Conservation (phyloP, 2,329 filamentous ascomycete genomes). For the Trichoderma oligosporum region DNA sequence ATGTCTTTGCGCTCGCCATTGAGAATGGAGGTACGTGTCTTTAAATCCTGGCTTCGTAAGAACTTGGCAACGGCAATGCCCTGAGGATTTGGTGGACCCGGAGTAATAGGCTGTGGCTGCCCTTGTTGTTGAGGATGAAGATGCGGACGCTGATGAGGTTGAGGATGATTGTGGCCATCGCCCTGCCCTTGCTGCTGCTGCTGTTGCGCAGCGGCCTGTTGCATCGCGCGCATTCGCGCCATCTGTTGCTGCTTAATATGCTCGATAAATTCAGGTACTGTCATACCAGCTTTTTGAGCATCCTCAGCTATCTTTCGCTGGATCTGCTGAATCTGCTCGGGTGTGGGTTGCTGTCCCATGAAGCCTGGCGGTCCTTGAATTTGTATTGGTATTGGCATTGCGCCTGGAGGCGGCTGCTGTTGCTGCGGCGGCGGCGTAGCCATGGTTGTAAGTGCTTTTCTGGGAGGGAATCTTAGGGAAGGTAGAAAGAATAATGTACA, state of each 20-base stretch:
- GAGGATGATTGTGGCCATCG: conserved; percentile 27
- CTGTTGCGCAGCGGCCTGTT: conserved; percentile 33
- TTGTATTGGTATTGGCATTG: conserved; percentile 24
- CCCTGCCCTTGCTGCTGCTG: conserved; percentile 34
- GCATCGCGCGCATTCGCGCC: conserved; percentile 45
- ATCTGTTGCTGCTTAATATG: conserved; percentile 57
- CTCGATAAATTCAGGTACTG: conserved; percentile 78
- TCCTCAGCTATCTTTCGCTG: conserved; percentile 78
- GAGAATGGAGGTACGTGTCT: conserved; percentile 84
- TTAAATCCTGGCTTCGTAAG: conserved; percentile 77
- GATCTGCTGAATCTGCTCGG: conserved; percentile 81
- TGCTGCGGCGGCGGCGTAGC: conserved; percentile 28
- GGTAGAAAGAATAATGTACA: conserved; percentile 15
- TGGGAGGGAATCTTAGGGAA: not conserved
- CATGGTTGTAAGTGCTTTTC: conserved; percentile 25
- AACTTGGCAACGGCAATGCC: conserved; percentile 88
- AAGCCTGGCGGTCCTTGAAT: conserved; percentile 33
- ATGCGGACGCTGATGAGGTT: conserved; percentile 32
- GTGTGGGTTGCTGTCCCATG: conserved; percentile 55
- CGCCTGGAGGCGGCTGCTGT: conserved; percentile 25
- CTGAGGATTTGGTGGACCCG: conserved; percentile 81
- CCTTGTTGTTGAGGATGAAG: conserved; percentile 39
- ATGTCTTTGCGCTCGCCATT: conserved; percentile 97
- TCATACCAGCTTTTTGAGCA: conserved; percentile 79
- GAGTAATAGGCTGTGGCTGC: conserved; percentile 64